Conservation (phyloP, 345 rosid species). For the Ceriops zippeliana region DNA sequence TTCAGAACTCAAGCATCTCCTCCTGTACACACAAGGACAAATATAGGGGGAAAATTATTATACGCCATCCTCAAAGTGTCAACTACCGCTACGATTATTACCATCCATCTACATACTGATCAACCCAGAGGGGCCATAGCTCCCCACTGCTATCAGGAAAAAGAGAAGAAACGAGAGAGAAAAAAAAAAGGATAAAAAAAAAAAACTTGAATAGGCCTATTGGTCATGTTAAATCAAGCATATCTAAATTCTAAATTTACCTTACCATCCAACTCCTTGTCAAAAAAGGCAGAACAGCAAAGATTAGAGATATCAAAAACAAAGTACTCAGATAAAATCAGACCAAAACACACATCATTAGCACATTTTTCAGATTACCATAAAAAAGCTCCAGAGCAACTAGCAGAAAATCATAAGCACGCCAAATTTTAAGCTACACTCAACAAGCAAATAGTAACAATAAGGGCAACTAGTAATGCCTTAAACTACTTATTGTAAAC, state of each 20-base stretch:
- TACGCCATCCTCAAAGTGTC: constrained; percentile 48
- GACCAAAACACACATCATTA: constrained; percentile 27
- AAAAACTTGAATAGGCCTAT: constrained; percentile 27
- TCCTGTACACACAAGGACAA: constrained; percentile 68
- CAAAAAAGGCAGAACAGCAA: constrained; percentile 11
- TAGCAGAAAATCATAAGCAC: constrained; percentile 59
- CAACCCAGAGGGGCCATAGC: constrained; percentile 38
- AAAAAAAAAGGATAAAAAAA: constrained; percentile 4
- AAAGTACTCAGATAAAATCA: constrained; percentile 21
- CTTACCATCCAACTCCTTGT: constrained; percentile 14
- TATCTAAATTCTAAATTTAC: constrained; percentile 17
- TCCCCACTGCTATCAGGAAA: constrained; percentile 38
- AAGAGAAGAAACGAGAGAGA: constrained; percentile 19
- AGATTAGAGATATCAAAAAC: constrained; percentile 20
- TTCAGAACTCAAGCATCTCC: constrained; percentile 54
- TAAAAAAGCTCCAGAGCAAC: constrained; percentile 38
- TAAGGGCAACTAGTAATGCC: constrained; percentile 51
- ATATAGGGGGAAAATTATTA: constrained; percentile 72
- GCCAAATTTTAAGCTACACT: constrained; percentile 65
- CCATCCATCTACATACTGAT: constrained; percentile 43
- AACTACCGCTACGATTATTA: constrained; percentile 60
- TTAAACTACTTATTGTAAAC: constrained; percentile 60
- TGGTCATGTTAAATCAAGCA: constrained; percentile 35
- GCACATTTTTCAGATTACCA: constrained; percentile 47
- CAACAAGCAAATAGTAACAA: constrained; percentile 44